Evolutionary conservation across 495 filamentous ascomycete genomes (phyloP).

Genomic region (Cercophora sp.): DNA sequence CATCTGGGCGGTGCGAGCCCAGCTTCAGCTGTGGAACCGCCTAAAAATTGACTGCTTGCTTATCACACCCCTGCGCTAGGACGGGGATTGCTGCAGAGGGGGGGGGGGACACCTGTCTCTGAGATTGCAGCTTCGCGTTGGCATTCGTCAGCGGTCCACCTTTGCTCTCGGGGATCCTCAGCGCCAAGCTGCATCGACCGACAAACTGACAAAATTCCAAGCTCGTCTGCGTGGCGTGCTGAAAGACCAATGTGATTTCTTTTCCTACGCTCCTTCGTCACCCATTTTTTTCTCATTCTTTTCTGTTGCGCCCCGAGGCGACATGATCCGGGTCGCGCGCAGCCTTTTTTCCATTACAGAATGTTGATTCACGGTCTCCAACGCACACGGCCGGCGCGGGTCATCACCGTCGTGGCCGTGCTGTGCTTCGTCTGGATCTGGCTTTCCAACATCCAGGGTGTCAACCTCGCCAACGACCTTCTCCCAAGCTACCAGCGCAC

Average conservation of each 20-base stretch:
- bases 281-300: not conserved
- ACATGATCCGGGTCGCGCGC: constrained; percentile 12
- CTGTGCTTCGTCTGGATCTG: constrained; percentile 14
- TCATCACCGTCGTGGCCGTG: constrained; percentile 12
- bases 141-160: not conserved
- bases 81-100: not conserved
- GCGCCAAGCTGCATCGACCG: not conserved
- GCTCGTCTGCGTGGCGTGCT: not conserved
- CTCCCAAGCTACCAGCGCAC: too few species aligned
- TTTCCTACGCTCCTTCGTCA: not conserved
- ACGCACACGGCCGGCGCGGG: constrained; percentile 13
- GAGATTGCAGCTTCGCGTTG: not conserved
- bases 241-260: not conserved
- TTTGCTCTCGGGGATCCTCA: not conserved
- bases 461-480: constrained; percentile 10
- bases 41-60: not conserved
- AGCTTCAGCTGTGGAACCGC: not conserved
- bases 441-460: constrained; percentile 12
- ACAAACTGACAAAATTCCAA: not conserved
- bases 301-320: constrained; percentile 2
- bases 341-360: constrained; percentile 9
- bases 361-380: constrained; percentile 12
- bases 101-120: not conserved
- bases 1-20: not conserved
- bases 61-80: not conserved